These are phyloP conservation scores for Pseudognaphalium luteoalbum DNA, from an alignment of 129 eudicot genomes.

Conservation along the genomic window DNA sequence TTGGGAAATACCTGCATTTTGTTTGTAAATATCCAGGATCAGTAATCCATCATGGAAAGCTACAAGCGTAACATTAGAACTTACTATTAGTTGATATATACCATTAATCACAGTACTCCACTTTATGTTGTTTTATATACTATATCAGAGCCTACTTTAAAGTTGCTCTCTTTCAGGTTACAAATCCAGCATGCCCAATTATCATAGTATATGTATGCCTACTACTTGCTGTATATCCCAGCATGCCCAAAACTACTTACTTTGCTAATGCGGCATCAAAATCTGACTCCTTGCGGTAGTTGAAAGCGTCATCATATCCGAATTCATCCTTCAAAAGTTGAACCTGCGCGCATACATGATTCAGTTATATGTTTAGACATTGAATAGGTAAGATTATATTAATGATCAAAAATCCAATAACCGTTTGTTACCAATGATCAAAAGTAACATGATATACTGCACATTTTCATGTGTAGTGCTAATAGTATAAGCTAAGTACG, in stretches of 20 bases:
- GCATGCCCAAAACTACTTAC: conserved; percentile 13
- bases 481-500: background rate
- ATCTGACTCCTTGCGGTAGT: conserved; percentile 43
- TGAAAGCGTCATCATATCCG: conserved; percentile 52
- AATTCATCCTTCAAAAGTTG: conserved; percentile 44
- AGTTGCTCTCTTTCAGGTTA: too few species aligned
- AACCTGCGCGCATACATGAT: conserved; percentile 33
- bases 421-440: too few species aligned
- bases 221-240: background rate
- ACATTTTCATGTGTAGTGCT: background rate
- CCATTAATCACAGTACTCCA: too few species aligned
- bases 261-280: conserved; percentile 40
- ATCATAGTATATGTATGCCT: background rate
- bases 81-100: too few species aligned
- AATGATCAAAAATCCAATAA: too few species aligned
- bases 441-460: too few species aligned
- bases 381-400: background rate
- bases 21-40: conserved; percentile 2
- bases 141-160: background rate
- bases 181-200: background rate
- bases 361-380: background rate
- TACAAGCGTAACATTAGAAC: background rate
- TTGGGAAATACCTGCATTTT: conserved; percentile 44
- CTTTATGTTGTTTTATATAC: background rate
- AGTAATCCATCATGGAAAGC: background rate